Evolutionary conservation across 805 yeast genomes (phyloP), one percentile per base, ranked within the genome.

Genomic region (Naumovozyma baii): DNA sequence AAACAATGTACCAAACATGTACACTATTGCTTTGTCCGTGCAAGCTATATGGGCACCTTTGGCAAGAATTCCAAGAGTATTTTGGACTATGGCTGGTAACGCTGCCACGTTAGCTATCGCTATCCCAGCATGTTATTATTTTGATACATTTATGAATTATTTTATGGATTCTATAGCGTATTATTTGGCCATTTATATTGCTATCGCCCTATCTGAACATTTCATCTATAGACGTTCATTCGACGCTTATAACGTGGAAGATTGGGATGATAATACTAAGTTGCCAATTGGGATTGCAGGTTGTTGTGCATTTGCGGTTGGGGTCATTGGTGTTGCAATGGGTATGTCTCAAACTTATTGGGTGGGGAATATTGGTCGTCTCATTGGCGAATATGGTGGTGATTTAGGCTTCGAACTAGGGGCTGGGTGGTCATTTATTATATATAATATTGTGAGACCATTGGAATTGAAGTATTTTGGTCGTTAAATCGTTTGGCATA

Each of bases 121-220:
- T 56, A 86, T 87, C 49, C 94, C 95, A 33, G 95, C 84, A 33
- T 83, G 80, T 67, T 80, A 81, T 69, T 59, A 70, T 44, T 86
- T 88, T 62, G 74, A 70, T 41, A 53, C 59, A 5, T 86, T 83
- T 52, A 82, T 87, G 81, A 72, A 73, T 43, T 76, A 83, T 66
- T 87, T 87, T 67, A 85, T 88, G 95, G 77, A 83, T 67, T 67
- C 86, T 61, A 87, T 88, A 62, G 92, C 84, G 50, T 87, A 88
- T 71, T 87, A 90, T 75, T 70, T 87, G 58, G 86, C 94, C 43
- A 80, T 87, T 54, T 88, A 87, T 66, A 76, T 74, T 53, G 76
- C 82, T 36, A 78, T 87, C 61, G 63, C 76, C 22, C 61, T 80
- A 12, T 73, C 83, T 28, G 95, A 87, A 63, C 95, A 87, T 62